Conservation (phyloP, 1,284 basidiomycete species). For the Austropuccinia psidii region DNA sequence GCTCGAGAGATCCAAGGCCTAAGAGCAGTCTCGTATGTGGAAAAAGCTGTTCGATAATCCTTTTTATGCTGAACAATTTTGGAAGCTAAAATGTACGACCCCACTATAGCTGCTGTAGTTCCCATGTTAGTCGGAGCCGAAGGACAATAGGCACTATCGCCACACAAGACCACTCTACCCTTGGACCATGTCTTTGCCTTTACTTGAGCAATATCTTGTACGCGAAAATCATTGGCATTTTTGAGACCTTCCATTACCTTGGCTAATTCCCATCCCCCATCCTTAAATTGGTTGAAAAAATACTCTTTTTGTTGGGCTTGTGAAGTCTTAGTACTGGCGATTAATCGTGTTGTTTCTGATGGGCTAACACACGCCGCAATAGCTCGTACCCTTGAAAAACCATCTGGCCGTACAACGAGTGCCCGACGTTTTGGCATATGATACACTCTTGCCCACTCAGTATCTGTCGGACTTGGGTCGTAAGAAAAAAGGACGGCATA, state of each 20-base stretch:
- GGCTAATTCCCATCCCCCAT: slow-evolving; percentile 37
- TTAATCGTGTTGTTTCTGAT: background rate
- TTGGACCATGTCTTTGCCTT: slow-evolving; percentile 39
- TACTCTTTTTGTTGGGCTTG: slow-evolving; percentile 37
- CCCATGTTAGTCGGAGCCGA: slow-evolving; percentile 42
- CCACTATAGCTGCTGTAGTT: slow-evolving; percentile 34
- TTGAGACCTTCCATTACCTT: slow-evolving; percentile 38
- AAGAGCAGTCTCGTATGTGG: background rate
- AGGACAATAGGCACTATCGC: slow-evolving; percentile 41
- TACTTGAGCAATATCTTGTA: slow-evolving; percentile 40
- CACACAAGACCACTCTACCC: slow-evolving; percentile 40
- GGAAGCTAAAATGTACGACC: slow-evolving; percentile 38
- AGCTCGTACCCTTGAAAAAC: slow-evolving; percentile 38
- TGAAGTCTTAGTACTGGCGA: background rate
- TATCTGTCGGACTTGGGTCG: background rate
- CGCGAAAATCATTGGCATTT: slow-evolving; percentile 39
- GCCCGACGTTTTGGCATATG: slow-evolving; percentile 8
- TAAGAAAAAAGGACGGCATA: background rate
- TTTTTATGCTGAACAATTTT: slow-evolving; percentile 35
- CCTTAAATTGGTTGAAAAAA: slow-evolving; percentile 33
- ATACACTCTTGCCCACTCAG: background rate
- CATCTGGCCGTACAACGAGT: slow-evolving; percentile 39
- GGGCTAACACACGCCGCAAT: background rate
- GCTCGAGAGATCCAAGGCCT: background rate
- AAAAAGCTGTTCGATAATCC: background rate